Evolutionary conservation across 2,329 filamentous ascomycete species (phyloP), one percentile per base, ranked within the genome.

Genomic region (Xylaria sp.): DNA sequence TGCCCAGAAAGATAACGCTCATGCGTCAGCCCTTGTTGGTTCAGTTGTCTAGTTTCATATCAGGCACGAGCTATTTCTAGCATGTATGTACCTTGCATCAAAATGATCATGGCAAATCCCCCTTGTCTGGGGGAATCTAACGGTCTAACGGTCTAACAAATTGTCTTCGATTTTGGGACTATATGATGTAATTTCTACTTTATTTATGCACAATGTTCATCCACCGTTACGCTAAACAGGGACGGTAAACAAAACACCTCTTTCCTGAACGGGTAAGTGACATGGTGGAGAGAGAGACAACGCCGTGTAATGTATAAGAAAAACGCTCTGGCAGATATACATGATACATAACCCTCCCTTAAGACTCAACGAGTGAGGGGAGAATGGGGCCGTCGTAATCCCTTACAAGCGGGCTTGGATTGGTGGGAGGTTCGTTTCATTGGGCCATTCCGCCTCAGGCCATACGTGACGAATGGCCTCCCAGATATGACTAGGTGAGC

Each of bases 401-500:
- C 10, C 84, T 9, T 85, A 97, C 80, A 97, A 82, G 73, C 92
- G 89, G 79, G 92, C 94, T 81, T 97, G 93, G 67, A 96, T 84
- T 53, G 89, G 87, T 67, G 89, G 86, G 80, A 89, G 85, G 65
- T 82, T 74, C 28, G 88, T 87, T 74, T 89, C 86, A 76, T 93
- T 89, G 23, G 93, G 92, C 92, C 94, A 97, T 74, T 91, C 88
- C 46, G 88, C 90, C 74, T 97, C 93, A 1, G 96, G 96, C 96
- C 96, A 99, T 72, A 99, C 91, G 71, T 91, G 85, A 67, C 91
- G 89, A 78, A 99, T 90, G 30, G 94, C 95, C 81, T 98, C 95
- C 93, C 94, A 97, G 69, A 98, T 95, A 79, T 97, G 92, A 70
- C 93, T 93, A 72, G 20, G 63, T 55, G 63, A 57, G 60, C 59